Conservation (phyloP, 169 alveolate species). For the Theileria sp. region DNA sequence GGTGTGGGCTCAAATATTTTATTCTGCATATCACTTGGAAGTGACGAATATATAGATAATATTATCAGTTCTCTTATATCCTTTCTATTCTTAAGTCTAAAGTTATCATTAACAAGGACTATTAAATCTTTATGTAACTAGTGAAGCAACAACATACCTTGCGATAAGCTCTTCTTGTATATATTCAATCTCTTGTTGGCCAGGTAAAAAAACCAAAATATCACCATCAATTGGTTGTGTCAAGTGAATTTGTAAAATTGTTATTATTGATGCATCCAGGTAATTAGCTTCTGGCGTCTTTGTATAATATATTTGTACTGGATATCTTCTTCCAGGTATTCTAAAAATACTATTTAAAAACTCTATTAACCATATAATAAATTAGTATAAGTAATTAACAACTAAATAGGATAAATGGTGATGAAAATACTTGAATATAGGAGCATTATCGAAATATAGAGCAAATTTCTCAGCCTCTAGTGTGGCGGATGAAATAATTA, state of each 20-base stretch:
- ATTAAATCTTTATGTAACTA: not conserved
- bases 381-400: not conserved
- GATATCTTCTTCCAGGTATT: constrained; percentile 95
- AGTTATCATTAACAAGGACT: constrained; percentile 9
- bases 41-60: constrained; percentile 94
- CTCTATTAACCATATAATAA: not conserved
- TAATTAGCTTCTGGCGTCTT: constrained; percentile 99
- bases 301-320: constrained; percentile 97
- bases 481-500: constrained; percentile 94
- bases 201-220: constrained; percentile 97
- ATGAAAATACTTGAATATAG: constrained; percentile 70
- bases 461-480: constrained; percentile 97
- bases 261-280: constrained; percentile 96
- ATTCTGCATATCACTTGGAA: constrained; percentile 98
- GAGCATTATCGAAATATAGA: constrained; percentile 94
- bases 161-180: constrained; percentile 87
- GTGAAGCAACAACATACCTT: constrained; percentile 9
- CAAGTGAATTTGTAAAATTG: constrained; percentile 97
- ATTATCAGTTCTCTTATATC: constrained; percentile 92
- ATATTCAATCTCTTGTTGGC: constrained; percentile 96
- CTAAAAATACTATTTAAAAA: constrained; percentile 14
- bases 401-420: not conserved
- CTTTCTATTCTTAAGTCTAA: constrained; percentile 84
- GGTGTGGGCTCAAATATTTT: constrained; percentile 95
- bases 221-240: constrained; percentile 97